Evolutionary conservation across 2,329 filamentous ascomycete species (phyloP).

Genomic region (Ceratocystis papillata): DNA sequence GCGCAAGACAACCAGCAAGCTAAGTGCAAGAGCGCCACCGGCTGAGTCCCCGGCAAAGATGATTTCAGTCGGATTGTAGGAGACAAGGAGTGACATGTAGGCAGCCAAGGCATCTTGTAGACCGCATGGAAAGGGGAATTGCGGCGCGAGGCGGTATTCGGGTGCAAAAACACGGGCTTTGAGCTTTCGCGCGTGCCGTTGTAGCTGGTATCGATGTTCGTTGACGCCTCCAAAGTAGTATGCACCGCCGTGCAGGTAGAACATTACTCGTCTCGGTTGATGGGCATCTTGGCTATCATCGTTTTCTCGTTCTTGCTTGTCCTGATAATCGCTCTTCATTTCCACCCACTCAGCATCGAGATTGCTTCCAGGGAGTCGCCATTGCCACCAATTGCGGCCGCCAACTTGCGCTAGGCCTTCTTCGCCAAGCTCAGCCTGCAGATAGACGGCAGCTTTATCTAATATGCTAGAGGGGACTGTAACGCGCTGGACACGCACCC

Average conservation of each 20-base stretch:
- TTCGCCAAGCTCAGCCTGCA: slow-evolving; percentile 65
- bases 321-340: slow-evolving; percentile 66
- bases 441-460: slow-evolving; percentile 51
- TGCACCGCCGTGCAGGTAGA: slow-evolving; percentile 88
- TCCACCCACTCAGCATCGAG: slow-evolving; percentile 91
- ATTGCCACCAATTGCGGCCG: slow-evolving; percentile 81
- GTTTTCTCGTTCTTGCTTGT: slow-evolving; percentile 38
- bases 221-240: slow-evolving; percentile 95
- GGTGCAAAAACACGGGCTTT: slow-evolving; percentile 83
- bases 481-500: slow-evolving; percentile 68
- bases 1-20: slow-evolving; percentile 65
- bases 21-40: slow-evolving; percentile 79
- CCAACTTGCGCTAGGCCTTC: slow-evolving; percentile 66
- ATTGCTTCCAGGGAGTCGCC: slow-evolving; percentile 56
- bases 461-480: slow-evolving; percentile 55
- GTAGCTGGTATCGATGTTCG: slow-evolving; percentile 96
- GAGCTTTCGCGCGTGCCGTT: slow-evolving; percentile 86
- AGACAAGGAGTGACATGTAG: slow-evolving; percentile 69
- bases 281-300: slow-evolving; percentile 32
- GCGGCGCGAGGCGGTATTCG: slow-evolving; percentile 75
- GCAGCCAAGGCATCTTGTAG: slow-evolving; percentile 81
- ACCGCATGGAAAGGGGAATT: slow-evolving; percentile 92
- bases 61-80: slow-evolving; percentile 70
- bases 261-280: slow-evolving; percentile 56
- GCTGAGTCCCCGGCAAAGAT: slow-evolving; percentile 87